Percentiles rank a stretch among this genome's conserved stretches.
These are phyloP conservation scores for Neovahlkampfia damariscottae DNA, from an alignment of 78 protist species.

Conservation along the genomic window DNA sequence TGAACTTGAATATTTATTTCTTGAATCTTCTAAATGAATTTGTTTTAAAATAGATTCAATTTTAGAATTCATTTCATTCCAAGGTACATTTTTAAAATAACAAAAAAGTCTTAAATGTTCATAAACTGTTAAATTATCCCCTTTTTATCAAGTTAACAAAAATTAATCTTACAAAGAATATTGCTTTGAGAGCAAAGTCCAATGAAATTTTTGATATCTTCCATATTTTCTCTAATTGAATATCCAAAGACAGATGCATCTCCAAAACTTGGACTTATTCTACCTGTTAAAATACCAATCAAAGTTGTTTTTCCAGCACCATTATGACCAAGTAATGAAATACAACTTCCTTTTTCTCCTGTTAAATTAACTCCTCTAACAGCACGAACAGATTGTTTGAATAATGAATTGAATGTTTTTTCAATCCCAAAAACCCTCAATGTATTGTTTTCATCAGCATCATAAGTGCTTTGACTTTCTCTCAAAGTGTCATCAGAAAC, in stretches of 20 bases:
- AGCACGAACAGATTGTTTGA: not conserved
- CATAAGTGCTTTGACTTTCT: no score
- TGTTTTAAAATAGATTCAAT: conserved; percentile 22
- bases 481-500: no score
- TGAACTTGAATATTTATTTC: not conserved
- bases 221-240: not conserved
- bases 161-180: not conserved
- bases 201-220: conserved; percentile 21
- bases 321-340: conserved; percentile 48
- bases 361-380: not conserved
- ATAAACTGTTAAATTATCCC: conserved; percentile 29
- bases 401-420: not conserved
- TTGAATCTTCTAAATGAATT: conserved; percentile 31
- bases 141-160: no score
- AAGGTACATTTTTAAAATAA: conserved; percentile 35
- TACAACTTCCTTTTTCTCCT: no score
- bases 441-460: not conserved
- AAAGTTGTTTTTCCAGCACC: conserved; percentile 64
- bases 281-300: conserved; percentile 27
- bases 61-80: conserved; percentile 6
- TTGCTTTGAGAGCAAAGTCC: conserved; percentile 53
- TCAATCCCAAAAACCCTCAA: not conserved
- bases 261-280: not conserved
- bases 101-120: conserved; percentile 49
- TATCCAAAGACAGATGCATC: not conserved